A percentile compares a stretch with the other conserved stretches of the same genome.
Conservation (phyloP, 768 basidiomycete species). For the Paxillus involutus region DNA sequence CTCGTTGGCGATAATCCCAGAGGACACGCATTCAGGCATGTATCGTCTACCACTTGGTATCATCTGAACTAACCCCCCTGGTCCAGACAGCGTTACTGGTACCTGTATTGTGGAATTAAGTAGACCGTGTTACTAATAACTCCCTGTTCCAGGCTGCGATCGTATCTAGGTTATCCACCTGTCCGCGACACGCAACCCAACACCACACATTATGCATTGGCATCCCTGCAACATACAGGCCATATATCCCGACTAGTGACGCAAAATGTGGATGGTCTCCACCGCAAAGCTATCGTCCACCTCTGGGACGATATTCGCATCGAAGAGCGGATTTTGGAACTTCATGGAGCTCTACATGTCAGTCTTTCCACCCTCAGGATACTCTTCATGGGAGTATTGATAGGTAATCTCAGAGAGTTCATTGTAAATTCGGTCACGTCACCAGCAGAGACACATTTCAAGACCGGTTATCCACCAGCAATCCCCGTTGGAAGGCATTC, state of each 20-base stretch:
- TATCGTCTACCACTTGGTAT: slow-evolving; percentile 4
- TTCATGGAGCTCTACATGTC: slow-evolving; percentile 89
- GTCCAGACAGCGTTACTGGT: slow-evolving; percentile 83
- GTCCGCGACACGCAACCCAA: slow-evolving; percentile 85
- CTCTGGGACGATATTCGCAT: slow-evolving; percentile 39
- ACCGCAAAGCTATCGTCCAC: slow-evolving; percentile 69
- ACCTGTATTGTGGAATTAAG: slow-evolving; percentile 10
- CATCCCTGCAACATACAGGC: slow-evolving; percentile 73
- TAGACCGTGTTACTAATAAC: background rate
- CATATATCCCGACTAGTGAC: slow-evolving; percentile 70
- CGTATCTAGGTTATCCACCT: slow-evolving; percentile 83
- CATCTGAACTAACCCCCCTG: background rate
- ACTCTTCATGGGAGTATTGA: slow-evolving; percentile 10
- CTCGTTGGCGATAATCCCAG: slow-evolving; percentile 68
- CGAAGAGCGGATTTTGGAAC: slow-evolving; percentile 61
- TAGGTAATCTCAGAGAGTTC: slow-evolving; percentile 56
- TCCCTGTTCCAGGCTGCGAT: slow-evolving; percentile 50
- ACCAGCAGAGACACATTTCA: slow-evolving; percentile 72
- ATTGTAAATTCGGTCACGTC: slow-evolving; percentile 74
- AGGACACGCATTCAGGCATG: slow-evolving; percentile 71
- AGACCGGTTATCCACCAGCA: slow-evolving; percentile 63
- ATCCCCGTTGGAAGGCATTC: slow-evolving; percentile 78
- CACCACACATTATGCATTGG: slow-evolving; percentile 84
- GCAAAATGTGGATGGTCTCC: slow-evolving; percentile 93
- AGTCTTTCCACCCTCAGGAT: slow-evolving; percentile 13